These are phyloP conservation scores for Penicillium psychrosexuale DNA, from an alignment of 2,329 filamentous ascomycete genomes.

Conservation along the genomic window DNA sequence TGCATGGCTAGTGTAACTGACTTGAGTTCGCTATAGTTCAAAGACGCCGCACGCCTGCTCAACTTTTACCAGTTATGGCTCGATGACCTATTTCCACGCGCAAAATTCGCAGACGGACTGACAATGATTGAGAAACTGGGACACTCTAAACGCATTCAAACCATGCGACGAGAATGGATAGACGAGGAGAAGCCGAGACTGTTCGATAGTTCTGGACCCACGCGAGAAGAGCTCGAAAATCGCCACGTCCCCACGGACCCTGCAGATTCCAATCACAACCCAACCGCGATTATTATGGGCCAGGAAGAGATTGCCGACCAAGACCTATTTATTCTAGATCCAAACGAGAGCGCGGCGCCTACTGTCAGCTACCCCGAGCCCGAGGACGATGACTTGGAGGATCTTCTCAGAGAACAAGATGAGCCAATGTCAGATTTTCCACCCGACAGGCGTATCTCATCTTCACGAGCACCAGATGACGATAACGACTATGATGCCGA, in stretches of 20 bases:
- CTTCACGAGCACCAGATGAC: neutral
- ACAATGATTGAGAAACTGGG: constrained; percentile 90
- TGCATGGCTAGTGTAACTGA: constrained; percentile 5
- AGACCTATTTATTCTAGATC: constrained; percentile 32
- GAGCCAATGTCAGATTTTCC: constrained; percentile 7
- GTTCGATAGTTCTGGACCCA: neutral
- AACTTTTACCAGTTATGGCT: constrained; percentile 96
- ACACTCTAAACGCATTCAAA: constrained; percentile 74
- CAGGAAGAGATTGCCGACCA: constrained; percentile 8
- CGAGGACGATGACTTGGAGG: constrained; percentile 52
- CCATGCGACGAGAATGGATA: constrained; percentile 78
- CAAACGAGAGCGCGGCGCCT: constrained; percentile 7
- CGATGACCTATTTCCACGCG: constrained; percentile 91
- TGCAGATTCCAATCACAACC: neutral
- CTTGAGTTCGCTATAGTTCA: constrained; percentile 58
- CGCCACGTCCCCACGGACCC: constrained; percentile 1
- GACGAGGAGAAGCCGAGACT: constrained; percentile 57
- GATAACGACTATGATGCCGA: constrained; percentile 55
- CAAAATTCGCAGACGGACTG: constrained; percentile 86
- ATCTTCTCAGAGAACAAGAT: constrained; percentile 52
- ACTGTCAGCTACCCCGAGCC: constrained; percentile 23
- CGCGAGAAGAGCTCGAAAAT: constrained; percentile 1
- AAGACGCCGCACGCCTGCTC: constrained; percentile 75
- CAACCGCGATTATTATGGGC: neutral
- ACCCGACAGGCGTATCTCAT: neutral